Base-by-base conservation (phyloP, 345 rosid genomes). In the Melastoma malabathricum region DNA sequence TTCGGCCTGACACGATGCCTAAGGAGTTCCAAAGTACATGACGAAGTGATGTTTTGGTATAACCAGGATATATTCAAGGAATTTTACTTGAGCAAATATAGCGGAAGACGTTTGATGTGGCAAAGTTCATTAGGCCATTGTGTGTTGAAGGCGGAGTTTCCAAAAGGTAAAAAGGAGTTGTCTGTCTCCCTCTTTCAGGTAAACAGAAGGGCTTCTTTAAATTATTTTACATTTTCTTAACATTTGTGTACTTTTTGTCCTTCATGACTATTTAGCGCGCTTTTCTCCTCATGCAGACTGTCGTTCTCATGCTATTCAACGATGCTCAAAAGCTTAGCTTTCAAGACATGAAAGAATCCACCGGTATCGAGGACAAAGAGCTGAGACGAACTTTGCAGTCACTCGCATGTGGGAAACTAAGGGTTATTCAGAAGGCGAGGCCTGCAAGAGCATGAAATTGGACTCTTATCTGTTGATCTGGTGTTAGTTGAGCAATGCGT, bases 71-170 rank as follows among this genome's bases (percentile, higher is more conserved):
- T 92, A 48, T 92, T 92, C 65, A 92, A 84, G 69, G 98, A 92
- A 71, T 92, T 92, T 60, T 92, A 92, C 73, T 68, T 92, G 23
- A 92, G 98, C 74, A 84, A 92, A 63, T 83, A 92, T 68, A 87
- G 86, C 70, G 98, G 98, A 15, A 84, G 98, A 64, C 89, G 94
- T 54, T 64, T 92, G 67, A 92, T 92, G 97, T 92, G 95, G 98
- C 98, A 92, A 66, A 84, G 84, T 60, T 92, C 97, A 50, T 69
- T 92, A 72, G 97, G 95, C 51, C 94, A 92, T 58, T 92, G 98
- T 70, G 98, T 92, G 47, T 65, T 92, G 69, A 92, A 87, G 69
- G 86, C 90, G 43, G 88, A 92, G 54, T 92, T 87, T 62, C 74
- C 86, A 0, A 87, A 72, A 72, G 97, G 90, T 54, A 92, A 72